Evolutionary conservation across 2,329 filamentous ascomycete species (phyloP).

Genomic region (Kalmusia sp.): DNA sequence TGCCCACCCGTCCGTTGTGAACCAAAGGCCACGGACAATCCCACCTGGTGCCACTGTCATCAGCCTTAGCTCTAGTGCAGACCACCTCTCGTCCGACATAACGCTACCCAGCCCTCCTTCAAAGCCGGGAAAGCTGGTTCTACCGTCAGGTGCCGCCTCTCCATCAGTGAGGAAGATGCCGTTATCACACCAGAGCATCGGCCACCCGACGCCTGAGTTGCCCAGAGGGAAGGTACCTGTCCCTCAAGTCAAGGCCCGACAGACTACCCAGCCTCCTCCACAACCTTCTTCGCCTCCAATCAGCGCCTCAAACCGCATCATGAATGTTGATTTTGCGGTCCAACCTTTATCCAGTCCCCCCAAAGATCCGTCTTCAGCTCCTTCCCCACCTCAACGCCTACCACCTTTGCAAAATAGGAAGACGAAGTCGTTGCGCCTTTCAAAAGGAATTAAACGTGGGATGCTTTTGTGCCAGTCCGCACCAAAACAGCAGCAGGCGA

Average conservation of each 20-base stretch:
- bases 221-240: slow-evolving; percentile 34
- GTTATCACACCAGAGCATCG: slow-evolving; percentile 1
- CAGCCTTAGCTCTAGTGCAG: slow-evolving; percentile 44
- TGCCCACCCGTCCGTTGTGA: slow-evolving; percentile 24
- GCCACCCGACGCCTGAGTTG: slow-evolving; percentile 27
- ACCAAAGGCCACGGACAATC: slow-evolving; percentile 15
- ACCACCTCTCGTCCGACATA: slow-evolving; percentile 30
- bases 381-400: slow-evolving; percentile 10
- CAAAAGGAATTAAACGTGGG: slow-evolving; percentile 48
- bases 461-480: slow-evolving; percentile 53
- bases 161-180: slow-evolving; percentile 10
- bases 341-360: slow-evolving; percentile 12
- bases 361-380: slow-evolving; percentile 12
- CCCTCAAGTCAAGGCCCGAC: slow-evolving; percentile 27
- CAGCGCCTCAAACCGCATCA: slow-evolving; percentile 45
- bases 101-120: slow-evolving; percentile 32
- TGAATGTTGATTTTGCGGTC: slow-evolving; percentile 39
- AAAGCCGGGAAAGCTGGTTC: slow-evolving; percentile 1
- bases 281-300: slow-evolving; percentile 47
- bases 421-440: slow-evolving; percentile 47
- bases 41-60: slow-evolving; percentile 41
- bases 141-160: slow-evolving; percentile 1
- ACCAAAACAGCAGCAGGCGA: slow-evolving; percentile 17
- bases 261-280: slow-evolving; percentile 31
- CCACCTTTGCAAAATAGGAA: slow-evolving; percentile 31